Evolutionary conservation across 257 asterid genomes (phyloP).

Genomic region (Solanum tarijense): DNA sequence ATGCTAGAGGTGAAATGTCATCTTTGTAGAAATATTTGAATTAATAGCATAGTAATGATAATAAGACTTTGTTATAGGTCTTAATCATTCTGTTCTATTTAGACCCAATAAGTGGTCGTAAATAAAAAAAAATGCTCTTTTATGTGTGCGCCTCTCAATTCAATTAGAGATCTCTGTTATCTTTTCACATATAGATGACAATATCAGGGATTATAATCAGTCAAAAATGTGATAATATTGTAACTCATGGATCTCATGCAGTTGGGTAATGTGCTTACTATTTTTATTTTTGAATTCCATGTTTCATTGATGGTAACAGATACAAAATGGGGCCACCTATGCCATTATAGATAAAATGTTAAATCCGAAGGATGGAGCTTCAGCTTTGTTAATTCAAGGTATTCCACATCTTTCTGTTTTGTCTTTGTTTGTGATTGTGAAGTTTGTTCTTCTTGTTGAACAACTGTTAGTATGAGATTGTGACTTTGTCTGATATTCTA

Average conservation of each 20-base stretch:
- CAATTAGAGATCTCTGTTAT: neutral
- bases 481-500: constrained; percentile 12
- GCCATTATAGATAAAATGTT: constrained; percentile 47
- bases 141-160: neutral
- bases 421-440: constrained; percentile 5
- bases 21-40: neutral
- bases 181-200: neutral
- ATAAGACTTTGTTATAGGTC: neutral
- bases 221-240: neutral
- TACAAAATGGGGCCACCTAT: constrained; percentile 70
- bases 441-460: neutral
- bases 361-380: constrained; percentile 62
- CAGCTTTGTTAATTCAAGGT: constrained; percentile 87
- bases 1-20: neutral
- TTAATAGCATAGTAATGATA: neutral
- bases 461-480: constrained; percentile 1
- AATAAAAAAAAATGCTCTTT: neutral
- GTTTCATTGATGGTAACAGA: constrained; percentile 35
- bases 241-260: neutral
- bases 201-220: neutral
- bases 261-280: constrained; percentile 7
- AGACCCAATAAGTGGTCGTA: neutral
- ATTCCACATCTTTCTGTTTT: constrained; percentile 4
- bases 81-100: neutral
- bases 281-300: constrained; percentile 8